phyloP scores from a whole-genome alignment of 2,329 filamentous ascomycete species.

The Seiridium cupressi region DNA sequence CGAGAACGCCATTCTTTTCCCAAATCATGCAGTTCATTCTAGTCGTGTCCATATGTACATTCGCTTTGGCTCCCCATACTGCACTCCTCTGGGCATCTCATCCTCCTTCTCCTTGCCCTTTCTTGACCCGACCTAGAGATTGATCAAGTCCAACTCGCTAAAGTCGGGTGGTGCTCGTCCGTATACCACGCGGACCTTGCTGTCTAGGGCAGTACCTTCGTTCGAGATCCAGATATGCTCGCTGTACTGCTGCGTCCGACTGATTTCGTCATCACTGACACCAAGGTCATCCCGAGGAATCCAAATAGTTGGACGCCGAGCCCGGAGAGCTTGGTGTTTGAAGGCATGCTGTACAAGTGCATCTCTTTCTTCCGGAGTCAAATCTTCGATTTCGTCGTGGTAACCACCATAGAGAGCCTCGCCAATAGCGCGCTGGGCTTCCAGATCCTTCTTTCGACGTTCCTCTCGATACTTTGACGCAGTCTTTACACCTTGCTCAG shows the following conservation, averaged over 20 bases:
- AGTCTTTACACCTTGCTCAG: conserved; percentile 36
- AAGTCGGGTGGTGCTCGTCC: conserved; percentile 85
- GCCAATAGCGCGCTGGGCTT: conserved; percentile 71
- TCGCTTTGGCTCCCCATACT: background rate
- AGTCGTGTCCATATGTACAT: background rate
- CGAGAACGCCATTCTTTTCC: background rate
- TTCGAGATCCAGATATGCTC: conserved; percentile 91
- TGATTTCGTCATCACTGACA: conserved; percentile 87
- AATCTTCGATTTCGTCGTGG: conserved; percentile 90
- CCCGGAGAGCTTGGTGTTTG: conserved; percentile 82
- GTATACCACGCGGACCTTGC: conserved; percentile 79
- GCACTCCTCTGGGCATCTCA: background rate
- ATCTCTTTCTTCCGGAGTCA: conserved; percentile 87
- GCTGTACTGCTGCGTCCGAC: conserved; percentile 72
- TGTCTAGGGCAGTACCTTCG: conserved; percentile 84
- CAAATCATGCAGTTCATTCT: background rate
- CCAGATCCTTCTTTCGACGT: conserved; percentile 60
- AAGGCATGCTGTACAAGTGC: conserved; percentile 84
- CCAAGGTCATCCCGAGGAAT: conserved; percentile 89
- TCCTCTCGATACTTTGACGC: conserved; percentile 47
- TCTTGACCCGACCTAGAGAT: conserved; percentile 48
- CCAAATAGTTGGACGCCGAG: conserved; percentile 86
- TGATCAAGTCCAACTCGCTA: conserved; percentile 83
- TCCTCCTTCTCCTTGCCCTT: background rate
- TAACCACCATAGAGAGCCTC: conserved; percentile 83